Evolutionary conservation across 2,329 filamentous ascomycete genomes (phyloP).

Genomic region (Aspergillus tamarii): DNA sequence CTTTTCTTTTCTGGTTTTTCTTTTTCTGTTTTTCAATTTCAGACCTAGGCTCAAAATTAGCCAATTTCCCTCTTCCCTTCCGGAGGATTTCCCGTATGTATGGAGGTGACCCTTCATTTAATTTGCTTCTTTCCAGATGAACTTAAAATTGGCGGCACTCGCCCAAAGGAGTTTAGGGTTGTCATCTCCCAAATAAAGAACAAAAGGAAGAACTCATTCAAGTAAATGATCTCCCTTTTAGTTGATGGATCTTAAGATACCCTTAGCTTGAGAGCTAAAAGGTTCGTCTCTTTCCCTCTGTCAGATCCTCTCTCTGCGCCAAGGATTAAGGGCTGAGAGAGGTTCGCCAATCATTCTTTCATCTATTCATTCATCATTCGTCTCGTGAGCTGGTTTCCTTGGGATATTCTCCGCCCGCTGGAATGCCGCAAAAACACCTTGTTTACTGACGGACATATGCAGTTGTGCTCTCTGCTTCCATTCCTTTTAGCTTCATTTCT

Average conservation of each 20-base stretch:
- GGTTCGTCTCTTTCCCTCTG: conserved; percentile 4
- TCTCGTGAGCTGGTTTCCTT: not conserved
- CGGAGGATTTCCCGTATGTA: not conserved
- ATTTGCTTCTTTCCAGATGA: not conserved
- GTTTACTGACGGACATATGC: conserved; percentile 7
- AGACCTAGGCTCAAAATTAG: not conserved
- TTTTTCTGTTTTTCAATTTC: not conserved
- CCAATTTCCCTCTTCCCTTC: not conserved
- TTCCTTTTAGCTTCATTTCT: conserved; percentile 11
- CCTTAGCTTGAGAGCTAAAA: conserved; percentile 10
- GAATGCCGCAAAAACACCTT: conserved; percentile 12
- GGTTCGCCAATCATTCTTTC: conserved; percentile 10
- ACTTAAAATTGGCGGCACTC: not conserved
- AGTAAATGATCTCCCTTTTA: conserved; percentile 3
- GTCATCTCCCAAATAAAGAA: not conserved
- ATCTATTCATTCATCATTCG: not conserved
- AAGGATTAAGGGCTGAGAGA: conserved; percentile 5
- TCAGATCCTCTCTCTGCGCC: conserved; percentile 13
- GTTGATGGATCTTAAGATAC: conserved; percentile 6
- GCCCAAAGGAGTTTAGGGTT: conserved; percentile 2
- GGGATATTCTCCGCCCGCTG: conserved; percentile 13
- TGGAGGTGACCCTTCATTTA: not conserved
- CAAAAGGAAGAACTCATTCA: not conserved
- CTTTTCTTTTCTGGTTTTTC: not conserved
- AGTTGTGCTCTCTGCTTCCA: conserved; percentile 10